A percentile compares a stretch with the other conserved stretches of the same genome.
Evolutionary conservation across 768 basidiomycete species (phyloP).

Genomic region (Boletus tylopilopsis): DNA sequence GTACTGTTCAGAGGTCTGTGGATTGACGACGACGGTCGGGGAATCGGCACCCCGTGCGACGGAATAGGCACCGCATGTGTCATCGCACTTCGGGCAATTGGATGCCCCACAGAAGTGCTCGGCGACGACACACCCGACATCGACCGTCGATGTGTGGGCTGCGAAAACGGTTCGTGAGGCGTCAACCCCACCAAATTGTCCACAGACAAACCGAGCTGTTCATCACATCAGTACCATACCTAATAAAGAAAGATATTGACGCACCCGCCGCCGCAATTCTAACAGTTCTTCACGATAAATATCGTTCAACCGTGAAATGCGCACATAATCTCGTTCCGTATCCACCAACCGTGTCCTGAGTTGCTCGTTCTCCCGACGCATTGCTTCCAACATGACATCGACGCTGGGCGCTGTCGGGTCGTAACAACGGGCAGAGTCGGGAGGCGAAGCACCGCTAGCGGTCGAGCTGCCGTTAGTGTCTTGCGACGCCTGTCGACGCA

Average conservation of each 20-base stretch:
- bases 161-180: slow-evolving; percentile 63
- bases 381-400: slow-evolving; percentile 69
- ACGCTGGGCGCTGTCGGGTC: slow-evolving; percentile 37
- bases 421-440: slow-evolving; percentile 1
- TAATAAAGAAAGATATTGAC: slow-evolving; percentile 22
- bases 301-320: slow-evolving; percentile 72
- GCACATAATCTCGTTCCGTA: slow-evolving; percentile 74
- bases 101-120: slow-evolving; percentile 21
- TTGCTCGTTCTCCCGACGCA: slow-evolving; percentile 77
- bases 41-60: slow-evolving; percentile 65
- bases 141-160: slow-evolving; percentile 62
- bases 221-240: background rate
- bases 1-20: slow-evolving; percentile 48
- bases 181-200: slow-evolving; percentile 76
- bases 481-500: slow-evolving; percentile 43
- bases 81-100: slow-evolving; percentile 25
- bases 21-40: slow-evolving; percentile 62
- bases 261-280: slow-evolving; percentile 68
- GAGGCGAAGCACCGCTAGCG: background rate
- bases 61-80: slow-evolving; percentile 71
- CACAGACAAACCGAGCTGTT: slow-evolving; percentile 35
- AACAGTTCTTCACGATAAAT: slow-evolving; percentile 83
- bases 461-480: slow-evolving; percentile 9
- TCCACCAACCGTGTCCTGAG: slow-evolving; percentile 63
- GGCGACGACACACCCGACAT: slow-evolving; percentile 34